These are phyloP conservation scores for Parascedosporium putredinis DNA, from an alignment of 2,329 filamentous ascomycete genomes.

Conservation along the genomic window DNA sequence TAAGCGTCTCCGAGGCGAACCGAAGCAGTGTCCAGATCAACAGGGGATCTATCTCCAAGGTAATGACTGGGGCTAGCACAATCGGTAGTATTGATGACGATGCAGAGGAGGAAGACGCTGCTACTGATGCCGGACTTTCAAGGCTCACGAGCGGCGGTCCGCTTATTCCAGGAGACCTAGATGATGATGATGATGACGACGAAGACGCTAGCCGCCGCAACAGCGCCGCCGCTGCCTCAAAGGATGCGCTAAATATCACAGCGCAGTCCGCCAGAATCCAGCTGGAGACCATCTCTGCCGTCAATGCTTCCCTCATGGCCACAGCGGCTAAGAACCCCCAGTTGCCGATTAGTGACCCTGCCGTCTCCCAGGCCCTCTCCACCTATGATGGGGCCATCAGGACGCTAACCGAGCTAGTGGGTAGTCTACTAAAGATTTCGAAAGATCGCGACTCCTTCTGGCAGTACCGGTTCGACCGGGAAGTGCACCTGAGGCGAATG, in stretches of 20 bases:
- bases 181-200: slow-evolving; percentile 57
- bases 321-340: slow-evolving; percentile 56
- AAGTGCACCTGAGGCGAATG: slow-evolving; percentile 83
- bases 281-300: slow-evolving; percentile 77
- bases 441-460: slow-evolving; percentile 92
- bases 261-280: slow-evolving; percentile 91
- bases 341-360: slow-evolving; percentile 64
- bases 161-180: slow-evolving; percentile 28
- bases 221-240: slow-evolving; percentile 63
- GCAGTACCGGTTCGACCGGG: slow-evolving; percentile 88
- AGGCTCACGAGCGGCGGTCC: slow-evolving; percentile 25
- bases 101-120: slow-evolving; percentile 36
- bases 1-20: slow-evolving; percentile 37
- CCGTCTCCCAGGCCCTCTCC: slow-evolving; percentile 63
- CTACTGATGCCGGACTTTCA: slow-evolving; percentile 31
- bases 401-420: slow-evolving; percentile 74
- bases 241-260: slow-evolving; percentile 94
- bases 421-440: slow-evolving; percentile 82
- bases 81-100: slow-evolving; percentile 42
- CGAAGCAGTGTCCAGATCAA: slow-evolving; percentile 34
- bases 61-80: slow-evolving; percentile 28
- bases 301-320: slow-evolving; percentile 68
- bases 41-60: slow-evolving; percentile 17
- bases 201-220: slow-evolving; percentile 67
- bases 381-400: slow-evolving; percentile 86